Evolutionary conservation across 2,329 filamentous ascomycete genomes (phyloP).

Genomic region (Cladosporium halotolerans): DNA sequence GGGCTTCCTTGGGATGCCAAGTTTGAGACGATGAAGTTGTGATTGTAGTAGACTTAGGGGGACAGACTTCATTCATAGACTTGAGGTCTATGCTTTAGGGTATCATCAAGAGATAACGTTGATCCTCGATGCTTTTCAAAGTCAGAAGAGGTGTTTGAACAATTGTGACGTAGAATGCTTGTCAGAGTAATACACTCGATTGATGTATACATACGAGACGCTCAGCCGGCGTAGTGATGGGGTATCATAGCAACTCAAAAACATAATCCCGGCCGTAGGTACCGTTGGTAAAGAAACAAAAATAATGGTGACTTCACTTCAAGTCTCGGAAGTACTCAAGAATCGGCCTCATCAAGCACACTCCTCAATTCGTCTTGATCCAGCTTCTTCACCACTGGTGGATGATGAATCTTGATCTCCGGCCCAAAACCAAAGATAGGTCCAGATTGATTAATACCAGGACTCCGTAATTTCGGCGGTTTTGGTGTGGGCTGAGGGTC

Average conservation of each 20-base stretch:
- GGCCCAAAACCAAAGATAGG: constrained; percentile 65
- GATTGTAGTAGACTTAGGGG: background rate
- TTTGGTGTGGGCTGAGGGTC: constrained; percentile 31
- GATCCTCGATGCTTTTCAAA: too few species aligned
- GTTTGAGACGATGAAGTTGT: constrained; percentile 4
- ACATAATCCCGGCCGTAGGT: constrained; percentile 9
- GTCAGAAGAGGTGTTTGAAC: too few species aligned
- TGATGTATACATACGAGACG: constrained; percentile 6
- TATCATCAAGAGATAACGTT: too few species aligned
- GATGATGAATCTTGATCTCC: constrained; percentile 46
- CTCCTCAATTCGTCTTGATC: constrained; percentile 53
- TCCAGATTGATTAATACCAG: constrained; percentile 74
- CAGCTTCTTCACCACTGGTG: constrained; percentile 50
- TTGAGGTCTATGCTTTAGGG: too few species aligned
- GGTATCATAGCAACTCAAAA: constrained; percentile 10
- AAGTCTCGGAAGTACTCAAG: too few species aligned
- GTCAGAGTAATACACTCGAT: background rate
- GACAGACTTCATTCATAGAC: too few species aligned
- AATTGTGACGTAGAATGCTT: background rate
- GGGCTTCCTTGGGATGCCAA: background rate
- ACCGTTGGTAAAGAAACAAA: background rate
- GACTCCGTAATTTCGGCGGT: constrained; percentile 44
- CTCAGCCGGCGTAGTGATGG: background rate
- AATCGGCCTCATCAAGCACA: constrained; percentile 16
- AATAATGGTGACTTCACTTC: background rate